phyloP scores from a whole-genome alignment of 192 early-diverging fungal species.

The Kappamyces sp. region DNA sequence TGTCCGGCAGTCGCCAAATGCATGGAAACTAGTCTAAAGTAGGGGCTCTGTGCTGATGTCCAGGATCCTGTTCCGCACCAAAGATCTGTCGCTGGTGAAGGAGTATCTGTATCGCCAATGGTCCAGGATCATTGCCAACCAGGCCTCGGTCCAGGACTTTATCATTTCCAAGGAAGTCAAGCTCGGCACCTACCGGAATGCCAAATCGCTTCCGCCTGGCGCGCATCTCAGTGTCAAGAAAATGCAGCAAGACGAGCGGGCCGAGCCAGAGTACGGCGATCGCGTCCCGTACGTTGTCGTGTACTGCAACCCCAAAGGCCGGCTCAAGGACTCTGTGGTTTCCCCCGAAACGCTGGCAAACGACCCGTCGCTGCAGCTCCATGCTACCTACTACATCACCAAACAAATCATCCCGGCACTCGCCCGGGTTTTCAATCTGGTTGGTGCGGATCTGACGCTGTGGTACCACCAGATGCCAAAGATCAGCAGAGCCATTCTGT shows the following conservation, averaged over 20 bases:
- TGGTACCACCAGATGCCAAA: constrained; percentile 76
- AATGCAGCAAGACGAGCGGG: constrained; percentile 63
- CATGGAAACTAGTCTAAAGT: constrained; percentile 69
- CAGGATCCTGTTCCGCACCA: constrained; percentile 69
- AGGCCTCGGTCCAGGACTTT: constrained; percentile 68
- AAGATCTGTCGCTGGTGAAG: constrained; percentile 78
- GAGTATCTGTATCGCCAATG: constrained; percentile 65
- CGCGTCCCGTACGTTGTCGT: constrained; percentile 86
- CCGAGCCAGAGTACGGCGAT: constrained; percentile 81
- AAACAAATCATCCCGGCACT: constrained; percentile 81
- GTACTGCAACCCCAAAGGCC: constrained; percentile 53
- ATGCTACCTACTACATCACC: constrained; percentile 78
- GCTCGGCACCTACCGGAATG: constrained; percentile 56
- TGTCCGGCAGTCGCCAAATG: constrained; percentile 72
- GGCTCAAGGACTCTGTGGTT: constrained; percentile 69
- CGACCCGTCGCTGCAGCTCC: constrained; percentile 58
- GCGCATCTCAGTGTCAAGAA: constrained; percentile 60
- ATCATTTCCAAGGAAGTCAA: constrained; percentile 87
- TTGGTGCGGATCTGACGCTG: constrained; percentile 64
- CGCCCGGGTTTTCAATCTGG: constrained; percentile 67
- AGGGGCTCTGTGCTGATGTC: constrained; percentile 13
- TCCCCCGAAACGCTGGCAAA: constrained; percentile 54
- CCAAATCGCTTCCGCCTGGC: constrained; percentile 53
- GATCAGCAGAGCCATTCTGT: constrained; percentile 37
- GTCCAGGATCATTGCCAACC: constrained; percentile 61